Evolutionary conservation across 768 basidiomycete species (phyloP).

Genomic region (Mycena polygramma): DNA sequence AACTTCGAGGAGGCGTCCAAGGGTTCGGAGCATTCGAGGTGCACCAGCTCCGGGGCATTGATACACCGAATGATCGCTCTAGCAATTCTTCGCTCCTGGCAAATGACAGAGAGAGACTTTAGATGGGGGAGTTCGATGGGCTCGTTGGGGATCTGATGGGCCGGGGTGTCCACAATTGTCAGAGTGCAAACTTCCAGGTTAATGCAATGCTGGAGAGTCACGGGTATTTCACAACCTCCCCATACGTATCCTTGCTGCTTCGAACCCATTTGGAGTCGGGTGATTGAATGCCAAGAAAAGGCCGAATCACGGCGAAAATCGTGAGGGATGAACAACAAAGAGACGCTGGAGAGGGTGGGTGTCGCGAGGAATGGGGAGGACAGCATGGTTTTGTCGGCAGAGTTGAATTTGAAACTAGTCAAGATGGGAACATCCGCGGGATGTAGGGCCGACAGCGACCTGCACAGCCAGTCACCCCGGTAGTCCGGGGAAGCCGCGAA

Average conservation of each 20-base stretch:
- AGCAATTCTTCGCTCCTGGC: not conserved
- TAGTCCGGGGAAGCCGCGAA: not conserved
- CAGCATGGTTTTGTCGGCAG: not conserved
- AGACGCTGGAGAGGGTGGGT: not conserved
- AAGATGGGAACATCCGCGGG: conserved; percentile 2
- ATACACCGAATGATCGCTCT: not conserved
- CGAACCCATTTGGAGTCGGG: not conserved
- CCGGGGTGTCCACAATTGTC: not conserved
- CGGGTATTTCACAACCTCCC: not conserved
- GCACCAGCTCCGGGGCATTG: not conserved
- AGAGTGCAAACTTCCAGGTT: conserved; percentile 10
- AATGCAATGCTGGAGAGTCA: not conserved
- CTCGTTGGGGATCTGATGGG: not conserved
- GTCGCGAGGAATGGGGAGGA: not conserved
- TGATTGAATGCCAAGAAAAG: conserved; percentile 7
- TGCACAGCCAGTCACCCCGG: not conserved
- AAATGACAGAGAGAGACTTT: not conserved
- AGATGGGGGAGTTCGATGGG: not conserved
- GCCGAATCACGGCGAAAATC: not conserved
- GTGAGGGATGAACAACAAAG: not conserved
- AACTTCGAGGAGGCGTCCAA: not conserved
- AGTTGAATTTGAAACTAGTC: not conserved
- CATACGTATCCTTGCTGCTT: not conserved
- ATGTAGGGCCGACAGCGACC: not conserved
- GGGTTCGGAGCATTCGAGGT: not conserved